Conservation (phyloP, 192 early-diverging fungal species). For the Entomortierella parvispora region DNA sequence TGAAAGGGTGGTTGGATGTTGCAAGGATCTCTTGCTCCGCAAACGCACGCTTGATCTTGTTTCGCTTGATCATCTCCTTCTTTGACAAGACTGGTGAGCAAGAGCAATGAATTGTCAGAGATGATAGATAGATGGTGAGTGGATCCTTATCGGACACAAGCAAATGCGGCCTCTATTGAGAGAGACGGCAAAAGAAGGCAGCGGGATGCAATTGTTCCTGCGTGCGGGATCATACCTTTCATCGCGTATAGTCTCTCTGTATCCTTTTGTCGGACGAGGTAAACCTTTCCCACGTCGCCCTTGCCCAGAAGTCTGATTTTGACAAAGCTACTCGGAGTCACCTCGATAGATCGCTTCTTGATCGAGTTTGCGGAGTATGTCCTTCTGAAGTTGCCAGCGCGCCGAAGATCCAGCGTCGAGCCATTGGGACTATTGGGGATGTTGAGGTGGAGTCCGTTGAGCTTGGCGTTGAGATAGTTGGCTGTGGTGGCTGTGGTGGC, state of each 20-base stretch:
- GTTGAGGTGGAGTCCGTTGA: constrained; percentile 17
- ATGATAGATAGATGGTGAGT: constrained; percentile 1
- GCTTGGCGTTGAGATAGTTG: constrained; percentile 7
- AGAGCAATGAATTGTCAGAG: constrained; percentile 1
- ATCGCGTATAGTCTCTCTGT: constrained; percentile 90
- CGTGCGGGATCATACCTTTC: constrained; percentile 87
- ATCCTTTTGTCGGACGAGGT: constrained; percentile 89
- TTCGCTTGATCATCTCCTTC: constrained; percentile 96
- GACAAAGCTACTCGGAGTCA: constrained; percentile 86
- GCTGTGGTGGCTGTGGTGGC: constrained; percentile 12
- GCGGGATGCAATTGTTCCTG: too few species aligned
- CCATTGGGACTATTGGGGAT: constrained; percentile 30
- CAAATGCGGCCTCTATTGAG: background rate
- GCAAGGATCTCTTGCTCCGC: constrained; percentile 89
- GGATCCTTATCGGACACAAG: too few species aligned
- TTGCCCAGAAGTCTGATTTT: constrained; percentile 94
- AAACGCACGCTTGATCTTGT: constrained; percentile 97
- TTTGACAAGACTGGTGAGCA: constrained; percentile 72
- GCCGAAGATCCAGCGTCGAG: constrained; percentile 42
- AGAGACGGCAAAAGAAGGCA: background rate
- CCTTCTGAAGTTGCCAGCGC: constrained; percentile 66
- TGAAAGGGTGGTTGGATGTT: constrained; percentile 91
- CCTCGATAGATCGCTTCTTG: constrained; percentile 83
- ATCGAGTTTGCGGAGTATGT: constrained; percentile 87
- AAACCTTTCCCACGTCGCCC: constrained; percentile 98